Conservation (phyloP, 2,329 filamentous ascomycete species). For the Trichoderma endophyticum region DNA sequence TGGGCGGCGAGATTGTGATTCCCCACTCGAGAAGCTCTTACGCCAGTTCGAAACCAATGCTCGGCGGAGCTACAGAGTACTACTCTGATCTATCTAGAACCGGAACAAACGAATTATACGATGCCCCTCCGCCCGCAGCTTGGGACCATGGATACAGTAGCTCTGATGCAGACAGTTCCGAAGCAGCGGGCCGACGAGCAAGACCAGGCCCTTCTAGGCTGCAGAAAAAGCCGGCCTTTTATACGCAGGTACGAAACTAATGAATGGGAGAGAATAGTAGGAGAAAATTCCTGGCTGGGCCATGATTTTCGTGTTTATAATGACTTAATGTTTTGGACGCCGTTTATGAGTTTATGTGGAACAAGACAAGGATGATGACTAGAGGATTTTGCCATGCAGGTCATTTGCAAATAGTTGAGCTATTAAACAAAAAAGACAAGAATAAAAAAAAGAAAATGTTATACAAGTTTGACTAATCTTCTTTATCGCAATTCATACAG, state of each 20-base stretch:
- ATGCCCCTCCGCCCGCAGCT: background rate
- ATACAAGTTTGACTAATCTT: background rate
- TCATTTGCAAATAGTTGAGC: constrained; percentile 9
- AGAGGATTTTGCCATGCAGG: constrained; percentile 6
- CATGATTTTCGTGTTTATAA: constrained; percentile 1
- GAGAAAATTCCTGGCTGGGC: background rate
- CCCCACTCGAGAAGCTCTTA: constrained; percentile 9
- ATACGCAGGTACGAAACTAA: background rate
- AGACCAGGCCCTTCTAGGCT: constrained; percentile 3
- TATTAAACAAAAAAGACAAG: background rate
- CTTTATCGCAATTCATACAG: background rate
- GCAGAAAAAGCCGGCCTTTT: constrained; percentile 8
- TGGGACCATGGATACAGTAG: constrained; percentile 17
- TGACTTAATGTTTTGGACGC: constrained; percentile 15
- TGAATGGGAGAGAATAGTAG: background rate
- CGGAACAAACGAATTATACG: background rate
- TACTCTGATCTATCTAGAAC: constrained; percentile 10
- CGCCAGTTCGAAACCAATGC: constrained; percentile 7
- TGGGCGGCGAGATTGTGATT: background rate
- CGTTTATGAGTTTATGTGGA: constrained; percentile 15
- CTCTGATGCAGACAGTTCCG: constrained; percentile 11
- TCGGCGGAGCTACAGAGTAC: background rate
- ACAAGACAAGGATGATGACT: background rate
- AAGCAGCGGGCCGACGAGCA: constrained; percentile 3
- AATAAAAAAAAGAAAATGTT: background rate